phyloP scores from a whole-genome alignment of 2,329 filamentous ascomycete species.

The Cercospora sojina region DNA sequence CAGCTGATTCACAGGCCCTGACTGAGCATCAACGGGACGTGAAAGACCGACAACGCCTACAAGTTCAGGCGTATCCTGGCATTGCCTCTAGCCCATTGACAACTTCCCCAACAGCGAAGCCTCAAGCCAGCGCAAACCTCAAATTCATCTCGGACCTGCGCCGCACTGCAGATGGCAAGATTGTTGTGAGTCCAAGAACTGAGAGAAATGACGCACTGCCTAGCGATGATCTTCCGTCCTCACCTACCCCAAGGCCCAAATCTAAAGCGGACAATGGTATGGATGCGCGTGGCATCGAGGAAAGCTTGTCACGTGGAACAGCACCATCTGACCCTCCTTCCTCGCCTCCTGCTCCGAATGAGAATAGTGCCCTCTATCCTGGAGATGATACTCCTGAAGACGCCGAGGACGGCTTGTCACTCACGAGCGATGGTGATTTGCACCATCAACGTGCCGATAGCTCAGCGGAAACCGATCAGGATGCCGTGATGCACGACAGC shows the following conservation, averaged over 20 bases:
- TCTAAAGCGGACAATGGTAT: conserved; percentile 26
- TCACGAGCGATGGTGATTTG: not conserved
- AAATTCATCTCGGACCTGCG: conserved; percentile 28
- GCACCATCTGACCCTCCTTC: conserved; percentile 30
- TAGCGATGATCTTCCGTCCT: conserved; percentile 52
- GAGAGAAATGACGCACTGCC: conserved; percentile 39
- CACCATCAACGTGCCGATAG: not conserved
- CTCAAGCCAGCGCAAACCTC: conserved; percentile 28
- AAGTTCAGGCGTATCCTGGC: conserved; percentile 66
- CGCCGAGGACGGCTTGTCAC: not conserved
- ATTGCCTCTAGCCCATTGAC: conserved; percentile 57
- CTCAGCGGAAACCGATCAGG: not conserved
- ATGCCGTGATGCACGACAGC: conserved; percentile 4
- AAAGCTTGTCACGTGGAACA: not conserved
- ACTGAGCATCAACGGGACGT: conserved; percentile 80
- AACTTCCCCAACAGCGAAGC: conserved; percentile 29
- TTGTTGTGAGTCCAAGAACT: conserved; percentile 46
- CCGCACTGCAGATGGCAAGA: conserved; percentile 29
- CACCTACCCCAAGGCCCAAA: conserved; percentile 49
- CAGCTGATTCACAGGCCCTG: conserved; percentile 67
- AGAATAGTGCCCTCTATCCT: not conserved
- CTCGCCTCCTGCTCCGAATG: conserved; percentile 27
- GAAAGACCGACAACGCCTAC: conserved; percentile 65
- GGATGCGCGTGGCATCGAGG: not conserved
- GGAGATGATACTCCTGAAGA: not conserved